Base-by-base conservation (phyloP, 768 basidiomycete genomes). In the Brasilioporus rufonigricans region DNA sequence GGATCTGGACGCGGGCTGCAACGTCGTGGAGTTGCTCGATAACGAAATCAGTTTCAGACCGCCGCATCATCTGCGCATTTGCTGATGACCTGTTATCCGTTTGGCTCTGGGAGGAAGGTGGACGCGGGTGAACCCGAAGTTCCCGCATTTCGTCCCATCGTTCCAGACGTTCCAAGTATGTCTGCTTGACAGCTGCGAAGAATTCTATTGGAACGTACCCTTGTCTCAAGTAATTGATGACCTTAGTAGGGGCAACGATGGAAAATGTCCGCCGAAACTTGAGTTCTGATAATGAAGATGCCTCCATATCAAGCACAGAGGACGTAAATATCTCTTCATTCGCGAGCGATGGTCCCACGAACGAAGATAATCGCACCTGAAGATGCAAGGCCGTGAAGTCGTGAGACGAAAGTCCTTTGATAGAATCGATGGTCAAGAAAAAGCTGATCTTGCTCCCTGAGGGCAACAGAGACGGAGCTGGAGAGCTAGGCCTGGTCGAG, bases 121-220 rank as follows among this genome's bases (percentile, higher is more conserved):
- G 70, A 35, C 58, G 69, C 58, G 72, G 73, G 64, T 66, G 74
- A 55, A 75, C 72, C 59, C 83, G 82, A 45, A 88, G 83, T 59
- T 98, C 94, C 32, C 93, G 84, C 77, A 91, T 80, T 66, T 94
- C 90, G 65, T 98, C 96, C 94, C 93, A 97, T 52, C 89, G 82
- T 65, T 94, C 93, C 71, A 98, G 75, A 7, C 93, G 83, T 57
- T 92, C 89, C 61, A 98, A 70, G 70, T 96, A 98, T 16, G 86
- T 87, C 14, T 91, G 82, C 47, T 83, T 85, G 56, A 88, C 77
- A 8, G 85, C 79, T 14, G 91, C 96, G 61, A 95, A 98, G 70
- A 98, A 89, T 64, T 97, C 92, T 64, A 99, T 80, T 2, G 87
- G 87, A 2, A 88, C 91, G 67, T 93, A 92, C 21, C 86, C 86